Conservation (phyloP, 805 yeast genomes). For the Hermanozyma aechmeae region DNA sequence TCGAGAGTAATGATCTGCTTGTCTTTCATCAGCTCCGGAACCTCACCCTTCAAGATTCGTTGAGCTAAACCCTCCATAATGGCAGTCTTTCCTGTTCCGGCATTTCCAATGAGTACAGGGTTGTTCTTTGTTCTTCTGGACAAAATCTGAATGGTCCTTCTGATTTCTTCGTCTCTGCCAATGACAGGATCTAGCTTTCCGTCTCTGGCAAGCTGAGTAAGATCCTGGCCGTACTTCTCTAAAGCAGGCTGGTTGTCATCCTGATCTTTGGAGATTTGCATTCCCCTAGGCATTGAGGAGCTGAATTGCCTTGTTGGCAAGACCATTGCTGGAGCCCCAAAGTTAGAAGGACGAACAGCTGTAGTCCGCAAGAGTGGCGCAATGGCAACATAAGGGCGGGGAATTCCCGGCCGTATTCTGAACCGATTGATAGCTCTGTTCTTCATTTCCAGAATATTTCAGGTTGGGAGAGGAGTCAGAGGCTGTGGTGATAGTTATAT, state of each 20-base stretch:
- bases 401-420: not conserved
- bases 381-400: no score
- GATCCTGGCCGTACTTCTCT: conserved; percentile 75
- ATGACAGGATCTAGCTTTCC: conserved; percentile 95
- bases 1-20: conserved; percentile 80
- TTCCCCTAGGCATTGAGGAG: conserved; percentile 18
- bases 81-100: conserved; percentile 98
- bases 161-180: conserved; percentile 92
- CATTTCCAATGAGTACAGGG: conserved; percentile 91
- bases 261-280: conserved; percentile 33
- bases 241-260: conserved; percentile 60
- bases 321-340: not conserved
- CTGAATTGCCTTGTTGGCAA: conserved; percentile 14
- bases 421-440: not conserved
- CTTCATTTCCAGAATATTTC: no score
- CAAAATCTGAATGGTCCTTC: conserved; percentile 84
- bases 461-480: not conserved
- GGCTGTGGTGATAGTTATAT: no score
- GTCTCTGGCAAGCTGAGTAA: conserved; percentile 77
- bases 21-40: conserved; percentile 87
- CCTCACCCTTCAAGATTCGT: conserved; percentile 82
- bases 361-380: not conserved
- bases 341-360: not conserved
- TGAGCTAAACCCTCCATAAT: conserved; percentile 96
- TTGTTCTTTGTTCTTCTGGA: conserved; percentile 92